These are phyloP conservation scores for Thermothielavioides terrestris DNA, from an alignment of 495 filamentous ascomycete species.

Conservation along the genomic window DNA sequence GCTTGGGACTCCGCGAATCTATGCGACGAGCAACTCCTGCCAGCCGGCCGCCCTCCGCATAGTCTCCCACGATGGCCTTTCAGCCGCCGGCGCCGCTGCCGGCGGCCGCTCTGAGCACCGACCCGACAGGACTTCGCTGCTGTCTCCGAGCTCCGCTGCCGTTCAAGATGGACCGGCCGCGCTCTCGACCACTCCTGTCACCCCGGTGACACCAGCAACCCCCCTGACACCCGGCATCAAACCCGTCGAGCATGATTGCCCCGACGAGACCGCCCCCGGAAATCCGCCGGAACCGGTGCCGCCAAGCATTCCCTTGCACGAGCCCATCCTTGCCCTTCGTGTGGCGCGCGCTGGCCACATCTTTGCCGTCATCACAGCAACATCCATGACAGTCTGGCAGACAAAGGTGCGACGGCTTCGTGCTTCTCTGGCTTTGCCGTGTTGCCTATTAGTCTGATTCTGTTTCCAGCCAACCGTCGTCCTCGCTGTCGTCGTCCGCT, in stretches of 20 bases:
- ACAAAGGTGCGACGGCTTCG: conserved; percentile 58
- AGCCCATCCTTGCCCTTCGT: conserved; percentile 63
- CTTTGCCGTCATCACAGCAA: conserved; percentile 80
- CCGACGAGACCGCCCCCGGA: conserved; percentile 21
- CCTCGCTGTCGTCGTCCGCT: conserved; percentile 75
- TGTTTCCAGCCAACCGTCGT: conserved; percentile 74
- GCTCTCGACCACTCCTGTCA: conserved; percentile 16
- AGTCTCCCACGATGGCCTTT: conserved; percentile 38
- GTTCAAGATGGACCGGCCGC: conserved; percentile 22
- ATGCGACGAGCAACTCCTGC: conserved; percentile 58
- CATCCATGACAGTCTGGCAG: conserved; percentile 86
- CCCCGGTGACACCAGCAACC: conserved; percentile 37
- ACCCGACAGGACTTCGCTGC: conserved; percentile 17
- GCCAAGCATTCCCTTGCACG: conserved; percentile 28
- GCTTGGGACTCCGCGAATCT: conserved; percentile 79
- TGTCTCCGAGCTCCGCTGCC: conserved; percentile 17
- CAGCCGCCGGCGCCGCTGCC: conserved; percentile 23
- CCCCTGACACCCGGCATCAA: conserved; percentile 45
- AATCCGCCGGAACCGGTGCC: conserved; percentile 2
- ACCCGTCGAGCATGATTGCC: conserved; percentile 42
- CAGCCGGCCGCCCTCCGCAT: conserved; percentile 35
- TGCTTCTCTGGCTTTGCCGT: conserved; percentile 15
- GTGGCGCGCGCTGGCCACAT: conserved; percentile 75
- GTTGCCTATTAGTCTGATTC: conserved; percentile 8
- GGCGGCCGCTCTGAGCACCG: conserved; percentile 17